Percentiles rank a stretch among this genome's conserved stretches.
Evolutionary conservation across 2,329 filamentous ascomycete genomes (phyloP).

Genomic region (Sclerotiophoma versabilis): DNA sequence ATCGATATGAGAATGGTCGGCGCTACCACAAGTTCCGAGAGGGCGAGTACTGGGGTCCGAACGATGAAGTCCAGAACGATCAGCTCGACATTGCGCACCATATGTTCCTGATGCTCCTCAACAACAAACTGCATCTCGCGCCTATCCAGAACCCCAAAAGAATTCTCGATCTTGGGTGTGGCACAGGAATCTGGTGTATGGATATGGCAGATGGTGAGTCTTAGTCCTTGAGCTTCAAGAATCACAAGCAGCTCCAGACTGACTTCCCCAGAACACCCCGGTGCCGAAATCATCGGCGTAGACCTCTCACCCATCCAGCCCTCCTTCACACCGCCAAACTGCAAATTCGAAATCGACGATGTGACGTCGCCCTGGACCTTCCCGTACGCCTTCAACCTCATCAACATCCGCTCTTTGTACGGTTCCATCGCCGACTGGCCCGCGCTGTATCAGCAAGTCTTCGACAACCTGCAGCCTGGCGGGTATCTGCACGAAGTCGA

Average conservation of each 20-base stretch:
- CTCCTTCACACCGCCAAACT: slow-evolving; percentile 53
- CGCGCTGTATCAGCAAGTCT: slow-evolving; percentile 43
- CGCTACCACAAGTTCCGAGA: slow-evolving; percentile 43
- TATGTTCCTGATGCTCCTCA: slow-evolving; percentile 33
- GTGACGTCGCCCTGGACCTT: slow-evolving; percentile 50
- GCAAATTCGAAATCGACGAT: slow-evolving; percentile 56
- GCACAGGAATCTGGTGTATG: slow-evolving; percentile 41
- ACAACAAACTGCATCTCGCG: slow-evolving; percentile 34
- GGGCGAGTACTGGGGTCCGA: slow-evolving; percentile 43
- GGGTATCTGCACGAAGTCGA: slow-evolving; percentile 53
- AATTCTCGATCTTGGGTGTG: slow-evolving; percentile 36
- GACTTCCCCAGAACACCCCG: slow-evolving; percentile 24
- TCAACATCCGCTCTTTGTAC: slow-evolving; percentile 54
- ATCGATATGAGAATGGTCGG: slow-evolving; percentile 44
- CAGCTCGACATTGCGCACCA: slow-evolving; percentile 40
- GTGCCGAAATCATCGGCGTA: slow-evolving; percentile 53
- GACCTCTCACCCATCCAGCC: slow-evolving; percentile 59
- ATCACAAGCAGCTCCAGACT: not conserved
- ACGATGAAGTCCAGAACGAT: slow-evolving; percentile 39
- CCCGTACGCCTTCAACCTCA: slow-evolving; percentile 47
- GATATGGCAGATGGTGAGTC: slow-evolving; percentile 33
- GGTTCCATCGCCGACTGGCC: slow-evolving; percentile 55
- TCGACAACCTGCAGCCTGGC: slow-evolving; percentile 41
- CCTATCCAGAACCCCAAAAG: slow-evolving; percentile 29
- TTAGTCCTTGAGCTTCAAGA: not conserved